Evolutionary conservation across 1,284 basidiomycete species (phyloP).

Genomic region (Rhodotorula glutinis): DNA sequence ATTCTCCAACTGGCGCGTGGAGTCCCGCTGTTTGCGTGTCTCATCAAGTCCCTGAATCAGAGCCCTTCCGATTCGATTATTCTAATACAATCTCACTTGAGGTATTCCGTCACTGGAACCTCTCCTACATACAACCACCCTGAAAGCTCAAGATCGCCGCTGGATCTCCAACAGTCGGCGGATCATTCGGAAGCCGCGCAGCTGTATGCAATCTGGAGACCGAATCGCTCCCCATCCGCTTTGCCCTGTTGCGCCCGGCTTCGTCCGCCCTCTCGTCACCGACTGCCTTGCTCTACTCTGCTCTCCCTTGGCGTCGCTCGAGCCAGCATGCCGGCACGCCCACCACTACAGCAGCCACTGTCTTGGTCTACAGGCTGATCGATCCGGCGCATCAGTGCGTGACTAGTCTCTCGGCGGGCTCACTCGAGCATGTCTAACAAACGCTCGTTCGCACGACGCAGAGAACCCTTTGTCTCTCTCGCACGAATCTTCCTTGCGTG

Average conservation of each 20-base stretch:
- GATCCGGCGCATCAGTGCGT: conserved; percentile 35
- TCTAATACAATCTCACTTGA: too few relatives aligned
- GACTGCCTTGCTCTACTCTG: neutral
- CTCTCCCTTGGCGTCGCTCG: neutral
- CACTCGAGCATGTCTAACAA: too few relatives aligned
- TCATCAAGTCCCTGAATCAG: too few relatives aligned
- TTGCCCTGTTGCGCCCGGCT: neutral
- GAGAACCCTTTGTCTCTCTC: conserved; percentile 36
- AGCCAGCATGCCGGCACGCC: neutral
- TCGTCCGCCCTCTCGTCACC: conserved; percentile 10
- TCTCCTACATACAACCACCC: too few relatives aligned
- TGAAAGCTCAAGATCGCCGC: too few relatives aligned
- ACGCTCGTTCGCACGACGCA: too few relatives aligned
- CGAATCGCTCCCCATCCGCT: neutral
- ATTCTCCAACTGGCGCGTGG: too few relatives aligned
- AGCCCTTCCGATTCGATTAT: too few relatives aligned
- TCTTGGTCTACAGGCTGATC: conserved; percentile 24
- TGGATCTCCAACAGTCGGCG: too few relatives aligned
- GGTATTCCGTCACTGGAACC: too few relatives aligned
- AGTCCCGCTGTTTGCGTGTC: too few relatives aligned
- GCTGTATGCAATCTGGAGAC: neutral
- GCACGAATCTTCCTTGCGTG: conserved; percentile 25
- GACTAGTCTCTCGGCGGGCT: too few relatives aligned
- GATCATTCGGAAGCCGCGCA: neutral
- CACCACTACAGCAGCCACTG: neutral